A percentile compares a stretch with the other conserved stretches of the same genome.
Evolutionary conservation across 352 stramenopile species (phyloP).

Genomic region (Phytophthora cactorum): DNA sequence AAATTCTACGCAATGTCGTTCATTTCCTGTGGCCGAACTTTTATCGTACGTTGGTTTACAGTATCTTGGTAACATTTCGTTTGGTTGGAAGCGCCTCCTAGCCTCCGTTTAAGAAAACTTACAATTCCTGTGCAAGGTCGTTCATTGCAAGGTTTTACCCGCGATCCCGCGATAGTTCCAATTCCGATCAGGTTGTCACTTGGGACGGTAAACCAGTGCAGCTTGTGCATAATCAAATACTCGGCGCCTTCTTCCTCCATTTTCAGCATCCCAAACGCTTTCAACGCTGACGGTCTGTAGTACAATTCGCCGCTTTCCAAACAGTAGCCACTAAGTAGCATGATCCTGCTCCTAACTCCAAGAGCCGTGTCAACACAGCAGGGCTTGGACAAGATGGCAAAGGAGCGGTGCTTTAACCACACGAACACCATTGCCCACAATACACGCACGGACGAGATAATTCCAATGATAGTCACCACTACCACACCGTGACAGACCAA

Average conservation of each 20-base stretch:
- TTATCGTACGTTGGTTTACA: not conserved
- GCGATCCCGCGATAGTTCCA: conserved; percentile 5
- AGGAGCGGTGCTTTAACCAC: conserved; percentile 4
- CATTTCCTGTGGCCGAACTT: not conserved
- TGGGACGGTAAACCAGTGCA: conserved; percentile 20
- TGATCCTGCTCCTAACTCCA: conserved; percentile 12
- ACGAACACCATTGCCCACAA: conserved; percentile 8
- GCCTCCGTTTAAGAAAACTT: conserved; percentile 11
- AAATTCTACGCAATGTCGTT: not conserved
- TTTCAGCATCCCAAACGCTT: conserved; percentile 19
- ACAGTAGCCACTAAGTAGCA: conserved; percentile 16
- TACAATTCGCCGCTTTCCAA: conserved; percentile 21
- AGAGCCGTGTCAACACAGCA: conserved; percentile 26
- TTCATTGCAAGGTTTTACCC: conserved; percentile 22
- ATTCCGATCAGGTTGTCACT: conserved; percentile 17
- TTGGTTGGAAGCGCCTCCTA: conserved; percentile 8
- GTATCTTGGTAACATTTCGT: not conserved
- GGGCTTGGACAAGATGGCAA: conserved; percentile 14
- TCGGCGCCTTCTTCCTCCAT: conserved; percentile 26
- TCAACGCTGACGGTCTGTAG: conserved; percentile 17
- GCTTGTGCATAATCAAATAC: conserved; percentile 16
- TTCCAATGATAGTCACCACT: conserved; percentile 17
- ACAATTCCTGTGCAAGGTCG: conserved; percentile 17
- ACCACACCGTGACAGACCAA: conserved; percentile 6
- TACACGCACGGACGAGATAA: conserved; percentile 7